These are phyloP conservation scores for Melanomma pulvis-pyrius DNA, from an alignment of 495 filamentous ascomycete species.

Conservation along the genomic window DNA sequence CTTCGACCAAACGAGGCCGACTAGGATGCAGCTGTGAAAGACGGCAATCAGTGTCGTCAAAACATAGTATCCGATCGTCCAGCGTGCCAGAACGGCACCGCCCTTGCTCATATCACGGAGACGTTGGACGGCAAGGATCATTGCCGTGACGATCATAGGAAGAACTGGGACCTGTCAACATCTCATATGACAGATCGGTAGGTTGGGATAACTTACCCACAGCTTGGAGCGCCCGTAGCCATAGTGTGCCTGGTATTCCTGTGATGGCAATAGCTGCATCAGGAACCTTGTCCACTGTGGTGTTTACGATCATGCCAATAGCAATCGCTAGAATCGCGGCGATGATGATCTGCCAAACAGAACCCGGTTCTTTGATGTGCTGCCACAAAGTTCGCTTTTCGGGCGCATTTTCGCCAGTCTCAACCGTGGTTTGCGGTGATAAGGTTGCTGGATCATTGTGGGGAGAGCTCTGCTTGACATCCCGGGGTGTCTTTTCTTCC, in stretches of 20 bases:
- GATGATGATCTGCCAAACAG: slow-evolving; percentile 38
- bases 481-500: too few species aligned
- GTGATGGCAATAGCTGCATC: slow-evolving; percentile 30
- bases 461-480: too few species aligned
- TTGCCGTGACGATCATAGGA: too few species aligned
- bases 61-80: slow-evolving; percentile 43
- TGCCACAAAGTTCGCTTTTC: slow-evolving; percentile 7
- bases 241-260: slow-evolving; percentile 41
- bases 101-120: too few species aligned
- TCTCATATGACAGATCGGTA: too few species aligned
- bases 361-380: slow-evolving; percentile 9
- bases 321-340: slow-evolving; percentile 40
- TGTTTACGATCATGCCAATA: slow-evolving; percentile 39
- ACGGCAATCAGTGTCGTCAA: slow-evolving; percentile 43
- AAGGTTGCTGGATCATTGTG: too few species aligned
- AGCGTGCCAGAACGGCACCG: too few species aligned
- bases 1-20: slow-evolving; percentile 37
- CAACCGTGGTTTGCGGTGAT: too few species aligned
- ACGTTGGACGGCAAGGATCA: too few species aligned
- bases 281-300: slow-evolving; percentile 36
- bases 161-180: too few species aligned
- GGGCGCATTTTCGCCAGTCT: too few species aligned
- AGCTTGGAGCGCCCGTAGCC: slow-evolving; percentile 42
- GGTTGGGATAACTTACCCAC: too few species aligned
- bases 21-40: slow-evolving; percentile 38